These are phyloP conservation scores for Begonia peltatifolia DNA, from an alignment of 306 rosid genomes.

Conservation along the genomic window DNA sequence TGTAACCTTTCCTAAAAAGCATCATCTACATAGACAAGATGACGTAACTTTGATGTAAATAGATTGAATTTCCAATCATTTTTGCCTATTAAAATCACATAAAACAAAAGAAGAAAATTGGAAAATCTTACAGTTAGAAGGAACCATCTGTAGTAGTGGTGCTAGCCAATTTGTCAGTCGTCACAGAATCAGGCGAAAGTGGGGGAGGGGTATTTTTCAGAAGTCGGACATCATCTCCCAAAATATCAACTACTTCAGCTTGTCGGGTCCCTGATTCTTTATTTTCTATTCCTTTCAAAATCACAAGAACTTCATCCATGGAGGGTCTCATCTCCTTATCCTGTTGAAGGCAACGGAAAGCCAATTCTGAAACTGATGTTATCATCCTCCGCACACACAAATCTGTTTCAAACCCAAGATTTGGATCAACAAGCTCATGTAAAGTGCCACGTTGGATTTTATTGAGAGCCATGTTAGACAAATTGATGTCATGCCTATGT, in stretches of 20 bases:
- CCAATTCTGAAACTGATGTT: slow-evolving; percentile 65
- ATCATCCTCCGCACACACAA: slow-evolving; percentile 20
- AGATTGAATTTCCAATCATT: too few relatives aligned
- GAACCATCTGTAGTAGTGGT: slow-evolving; percentile 39
- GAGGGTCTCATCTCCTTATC: slow-evolving; percentile 73
- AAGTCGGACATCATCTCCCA: slow-evolving; percentile 38
- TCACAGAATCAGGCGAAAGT: slow-evolving; percentile 48
- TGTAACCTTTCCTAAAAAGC: too few relatives aligned
- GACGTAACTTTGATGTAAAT: too few relatives aligned
- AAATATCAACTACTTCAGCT: slow-evolving; percentile 27
- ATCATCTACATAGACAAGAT: too few relatives aligned
- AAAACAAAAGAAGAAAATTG: too few relatives aligned
- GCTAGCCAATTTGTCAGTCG: slow-evolving; percentile 51
- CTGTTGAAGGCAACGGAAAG: slow-evolving; percentile 76
- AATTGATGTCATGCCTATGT: slow-evolving; percentile 50
- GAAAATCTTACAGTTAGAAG: slow-evolving; percentile 6
- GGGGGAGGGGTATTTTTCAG: slow-evolving; percentile 34
- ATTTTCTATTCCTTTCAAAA: slow-evolving; percentile 40
- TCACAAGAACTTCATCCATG: slow-evolving; percentile 60
- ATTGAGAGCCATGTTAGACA: slow-evolving; percentile 56
- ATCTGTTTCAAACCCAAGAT: slow-evolving; percentile 45
- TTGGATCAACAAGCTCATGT: slow-evolving; percentile 59
- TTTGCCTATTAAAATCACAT: too few relatives aligned
- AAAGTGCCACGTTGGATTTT: slow-evolving; percentile 44
- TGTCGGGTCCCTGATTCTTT: slow-evolving; percentile 15